Conservation (phyloP, 805 yeast species). For the Saturnispora serradocipensis region DNA sequence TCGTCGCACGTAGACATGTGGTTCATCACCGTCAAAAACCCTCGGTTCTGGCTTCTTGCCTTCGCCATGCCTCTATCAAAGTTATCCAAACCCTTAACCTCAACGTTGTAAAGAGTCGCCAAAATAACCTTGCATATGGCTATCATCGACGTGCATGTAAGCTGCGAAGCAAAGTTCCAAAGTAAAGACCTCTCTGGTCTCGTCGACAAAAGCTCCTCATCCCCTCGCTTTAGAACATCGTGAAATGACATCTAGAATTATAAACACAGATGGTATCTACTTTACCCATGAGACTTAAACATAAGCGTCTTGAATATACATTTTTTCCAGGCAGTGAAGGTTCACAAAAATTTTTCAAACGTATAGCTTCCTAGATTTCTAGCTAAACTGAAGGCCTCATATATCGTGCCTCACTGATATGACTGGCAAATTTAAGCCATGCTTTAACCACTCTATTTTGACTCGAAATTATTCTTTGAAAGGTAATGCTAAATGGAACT, state of each 20-base stretch:
- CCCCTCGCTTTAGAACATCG: slow-evolving; percentile 64
- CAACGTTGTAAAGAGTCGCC: slow-evolving; percentile 53
- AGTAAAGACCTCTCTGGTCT: slow-evolving; percentile 43
- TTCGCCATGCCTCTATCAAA: slow-evolving; percentile 55
- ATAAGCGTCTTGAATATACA: neutral
- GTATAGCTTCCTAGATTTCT: neutral
- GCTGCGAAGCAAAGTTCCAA: slow-evolving; percentile 64
- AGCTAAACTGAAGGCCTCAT: neutral
- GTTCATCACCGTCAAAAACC: slow-evolving; percentile 80
- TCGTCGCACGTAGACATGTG: slow-evolving; percentile 91
- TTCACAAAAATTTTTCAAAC: neutral
- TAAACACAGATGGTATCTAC: neutral
- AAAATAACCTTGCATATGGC: slow-evolving; percentile 54
- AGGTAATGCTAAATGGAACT: neutral
- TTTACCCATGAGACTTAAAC: neutral
- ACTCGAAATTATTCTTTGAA: neutral
- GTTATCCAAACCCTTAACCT: slow-evolving; percentile 51
- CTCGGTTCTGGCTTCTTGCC: slow-evolving; percentile 60
- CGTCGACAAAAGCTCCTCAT: slow-evolving; percentile 46
- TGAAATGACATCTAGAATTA: slow-evolving; percentile 50
- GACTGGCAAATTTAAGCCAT: neutral
- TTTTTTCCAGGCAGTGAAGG: neutral
- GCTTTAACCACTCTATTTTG: neutral
- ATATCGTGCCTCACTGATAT: neutral
- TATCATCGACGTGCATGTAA: slow-evolving; percentile 60